Percentiles rank a stretch among this genome's conserved stretches.
Evolutionary conservation across 2,329 filamentous ascomycete species (phyloP).

Genomic region (Cladophialophora exuberans): DNA sequence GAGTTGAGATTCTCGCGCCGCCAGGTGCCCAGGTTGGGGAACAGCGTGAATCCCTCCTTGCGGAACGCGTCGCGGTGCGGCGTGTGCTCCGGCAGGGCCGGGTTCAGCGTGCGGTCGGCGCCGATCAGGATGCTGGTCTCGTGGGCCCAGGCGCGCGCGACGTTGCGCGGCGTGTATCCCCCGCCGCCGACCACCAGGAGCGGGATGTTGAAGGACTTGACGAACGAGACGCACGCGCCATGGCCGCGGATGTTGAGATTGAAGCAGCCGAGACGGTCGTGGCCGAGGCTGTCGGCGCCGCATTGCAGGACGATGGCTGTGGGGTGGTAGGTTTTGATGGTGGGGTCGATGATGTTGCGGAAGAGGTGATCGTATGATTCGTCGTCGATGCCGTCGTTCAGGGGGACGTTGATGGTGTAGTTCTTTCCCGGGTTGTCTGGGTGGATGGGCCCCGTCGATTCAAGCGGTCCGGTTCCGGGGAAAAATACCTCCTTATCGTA

Average conservation of each 20-base stretch:
- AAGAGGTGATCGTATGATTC: conserved; percentile 87
- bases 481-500: conserved; percentile 87
- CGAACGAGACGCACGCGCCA: conserved; percentile 85
- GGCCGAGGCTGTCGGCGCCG: conserved; percentile 90
- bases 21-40: conserved; percentile 75
- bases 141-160: conserved; percentile 94
- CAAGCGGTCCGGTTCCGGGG: conserved; percentile 84
- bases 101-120: conserved; percentile 69
- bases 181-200: conserved; percentile 91
- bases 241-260: conserved; percentile 96
- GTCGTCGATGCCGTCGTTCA: conserved; percentile 89
- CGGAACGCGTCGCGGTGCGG: conserved; percentile 89
- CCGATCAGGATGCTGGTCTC: conserved; percentile 90
- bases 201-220: conserved; percentile 78
- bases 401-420: conserved; percentile 86
- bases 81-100: conserved; percentile 75
- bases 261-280: conserved; percentile 91
- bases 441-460: conserved; percentile 81
- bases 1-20: conserved; percentile 77
- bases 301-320: conserved; percentile 92
- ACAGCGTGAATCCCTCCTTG: conserved; percentile 76
- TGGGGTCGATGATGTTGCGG: conserved; percentile 75
- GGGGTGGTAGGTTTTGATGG: conserved; percentile 82
- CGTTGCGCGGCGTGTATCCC: conserved; percentile 94
- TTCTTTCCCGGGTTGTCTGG: conserved; percentile 86